Evolutionary conservation across 2,329 filamentous ascomycete species (phyloP).

Genomic region (Neodidymelliopsis sp.): DNA sequence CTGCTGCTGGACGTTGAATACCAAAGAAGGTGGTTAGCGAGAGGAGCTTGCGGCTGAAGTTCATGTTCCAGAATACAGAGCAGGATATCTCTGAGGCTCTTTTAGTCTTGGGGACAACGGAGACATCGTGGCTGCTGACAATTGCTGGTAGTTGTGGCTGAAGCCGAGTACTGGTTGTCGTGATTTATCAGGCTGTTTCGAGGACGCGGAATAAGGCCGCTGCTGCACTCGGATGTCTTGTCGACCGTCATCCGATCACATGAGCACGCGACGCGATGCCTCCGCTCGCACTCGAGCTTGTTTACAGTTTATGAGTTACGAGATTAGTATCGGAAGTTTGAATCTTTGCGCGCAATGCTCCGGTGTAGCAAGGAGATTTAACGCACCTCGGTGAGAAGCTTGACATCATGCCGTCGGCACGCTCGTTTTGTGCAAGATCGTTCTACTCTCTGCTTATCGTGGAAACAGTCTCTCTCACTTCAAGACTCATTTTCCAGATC

Average conservation of each 20-base stretch:
- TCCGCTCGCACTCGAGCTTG: too few relatives aligned
- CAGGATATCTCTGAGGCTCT: not conserved
- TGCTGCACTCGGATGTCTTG: conserved; percentile 1
- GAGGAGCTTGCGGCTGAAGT: conserved; percentile 19
- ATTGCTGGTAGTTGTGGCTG: conserved; percentile 1
- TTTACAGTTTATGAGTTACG: too few relatives aligned
- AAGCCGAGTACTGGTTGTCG: conserved; percentile 8
- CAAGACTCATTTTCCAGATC: too few relatives aligned
- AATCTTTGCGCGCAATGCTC: too few relatives aligned
- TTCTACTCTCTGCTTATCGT: too few relatives aligned
- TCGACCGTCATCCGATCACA: conserved; percentile 11
- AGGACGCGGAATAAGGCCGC: conserved; percentile 34
- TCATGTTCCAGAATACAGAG: conserved; percentile 24
- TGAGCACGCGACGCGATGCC: conserved; percentile 10
- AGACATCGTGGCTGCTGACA: conserved; percentile 19
- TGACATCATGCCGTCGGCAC: too few relatives aligned
- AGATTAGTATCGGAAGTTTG: too few relatives aligned
- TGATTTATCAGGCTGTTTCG: conserved; percentile 26
- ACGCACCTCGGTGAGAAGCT: too few relatives aligned
- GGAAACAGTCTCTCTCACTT: too few relatives aligned
- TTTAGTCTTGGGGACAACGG: not conserved
- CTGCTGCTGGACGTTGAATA: conserved; percentile 12
- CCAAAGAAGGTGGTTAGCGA: conserved; percentile 22
- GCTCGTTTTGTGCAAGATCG: too few relatives aligned
- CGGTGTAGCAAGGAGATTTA: too few relatives aligned